Base-by-base conservation (phyloP, 306 rosid genomes). In the Arachis hypogaea region DNA sequence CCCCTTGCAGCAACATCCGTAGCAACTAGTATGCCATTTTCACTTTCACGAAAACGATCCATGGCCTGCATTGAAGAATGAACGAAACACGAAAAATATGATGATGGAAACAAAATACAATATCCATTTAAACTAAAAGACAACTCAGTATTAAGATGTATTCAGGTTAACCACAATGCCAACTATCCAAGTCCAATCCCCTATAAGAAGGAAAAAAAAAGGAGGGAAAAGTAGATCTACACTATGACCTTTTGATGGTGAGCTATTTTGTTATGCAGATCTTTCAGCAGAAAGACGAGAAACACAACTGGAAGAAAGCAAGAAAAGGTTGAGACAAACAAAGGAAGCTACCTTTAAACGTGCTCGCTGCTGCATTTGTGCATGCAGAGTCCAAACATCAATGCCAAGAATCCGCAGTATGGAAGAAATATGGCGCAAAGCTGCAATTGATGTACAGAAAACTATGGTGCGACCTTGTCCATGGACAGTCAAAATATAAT, bases 1-100 rank as follows among this genome's bases (percentile, higher is more conserved):
- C 97, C 97, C 78, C 99, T 88, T 8, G 99, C 99, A 65, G 95
- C 96, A 61, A 90, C 90, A 76, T 92, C 99, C 38, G 96, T 94
- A 63, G 97, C 99, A 81, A 94, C 79, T 74, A 93, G 98, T 79
- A 85, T 85, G 68, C 87, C 92, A 72, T 86, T 87, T 73, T 88
- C 94, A 78, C 72, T 64, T 80, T 76, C 96, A 52, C 93, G 89
- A 85, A 93, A 91, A 22, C 86, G 96, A 71, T 91, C 98, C 7
- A 92, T 82, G 75, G 95, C 96, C 99, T 94, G 81, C 76, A 72
- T 51, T 42, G 74, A 47, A 63, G 7, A 58, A 73, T 9, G 11
- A 59, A 54, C 6, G 9, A 59, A 54, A 59, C 68, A 8, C 11
- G 7, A 64, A 61, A 29, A 45, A 51, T 16, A 60, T 52, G 54